Evolutionary conservation across 345 rosid species (phyloP).

Genomic region (Brassica cretica): DNA sequence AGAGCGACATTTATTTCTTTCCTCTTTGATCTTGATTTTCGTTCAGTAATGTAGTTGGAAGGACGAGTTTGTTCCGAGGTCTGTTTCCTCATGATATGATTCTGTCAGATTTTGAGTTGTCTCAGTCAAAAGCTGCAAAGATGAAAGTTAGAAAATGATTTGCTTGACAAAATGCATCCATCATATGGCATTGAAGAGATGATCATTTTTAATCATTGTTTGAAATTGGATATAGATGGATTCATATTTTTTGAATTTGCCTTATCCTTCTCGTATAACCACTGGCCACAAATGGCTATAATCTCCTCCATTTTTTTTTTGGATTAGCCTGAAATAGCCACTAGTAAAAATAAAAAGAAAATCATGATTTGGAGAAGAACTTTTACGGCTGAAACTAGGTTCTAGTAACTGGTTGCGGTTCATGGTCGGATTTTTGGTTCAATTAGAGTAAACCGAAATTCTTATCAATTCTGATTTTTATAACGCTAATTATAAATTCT

Average conservation of each 20-base stretch:
- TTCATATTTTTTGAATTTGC: too few relatives aligned
- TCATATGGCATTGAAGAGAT: too few relatives aligned
- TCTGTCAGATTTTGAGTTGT: background rate
- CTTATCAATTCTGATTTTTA: too few relatives aligned
- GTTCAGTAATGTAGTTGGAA: conserved; percentile 13
- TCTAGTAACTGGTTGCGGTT: background rate
- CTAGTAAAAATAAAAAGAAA: background rate
- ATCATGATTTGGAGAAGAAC: background rate
- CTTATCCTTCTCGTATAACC: too few relatives aligned
- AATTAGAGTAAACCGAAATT: background rate
- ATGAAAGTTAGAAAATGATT: too few relatives aligned
- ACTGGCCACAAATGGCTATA: too few relatives aligned
- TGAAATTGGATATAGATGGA: too few relatives aligned
- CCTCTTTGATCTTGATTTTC: conserved; percentile 27
- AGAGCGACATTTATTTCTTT: conserved; percentile 21
- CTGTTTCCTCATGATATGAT: background rate
- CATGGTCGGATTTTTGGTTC: background rate
- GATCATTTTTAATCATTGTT: too few relatives aligned
- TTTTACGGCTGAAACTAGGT: background rate
- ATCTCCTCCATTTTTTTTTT: too few relatives aligned
- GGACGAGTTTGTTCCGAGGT: too few relatives aligned
- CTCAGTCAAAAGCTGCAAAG: background rate
- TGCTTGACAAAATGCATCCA: too few relatives aligned
- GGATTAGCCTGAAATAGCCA: background rate
- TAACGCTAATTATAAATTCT: too few relatives aligned